Conservation (phyloP, 768 basidiomycete genomes). For the Suillus sp. region DNA sequence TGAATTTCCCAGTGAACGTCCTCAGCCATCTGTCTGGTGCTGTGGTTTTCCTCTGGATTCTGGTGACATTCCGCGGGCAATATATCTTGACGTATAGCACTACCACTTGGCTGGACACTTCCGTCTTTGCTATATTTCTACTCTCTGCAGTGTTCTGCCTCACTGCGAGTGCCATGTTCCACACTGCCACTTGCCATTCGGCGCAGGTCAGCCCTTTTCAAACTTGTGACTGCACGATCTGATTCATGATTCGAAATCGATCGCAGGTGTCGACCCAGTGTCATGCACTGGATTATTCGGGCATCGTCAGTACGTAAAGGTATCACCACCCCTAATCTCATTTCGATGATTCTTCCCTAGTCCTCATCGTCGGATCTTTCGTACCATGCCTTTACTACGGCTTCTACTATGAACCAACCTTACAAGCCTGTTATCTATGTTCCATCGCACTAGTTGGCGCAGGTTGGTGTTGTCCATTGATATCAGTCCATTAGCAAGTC, state of each 20-base stretch:
- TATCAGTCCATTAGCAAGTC: slow-evolving; percentile 17
- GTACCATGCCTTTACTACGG: slow-evolving; percentile 78
- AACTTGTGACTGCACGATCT: not conserved
- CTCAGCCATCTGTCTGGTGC: slow-evolving; percentile 80
- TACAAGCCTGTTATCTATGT: slow-evolving; percentile 57
- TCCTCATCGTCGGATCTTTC: slow-evolving; percentile 78
- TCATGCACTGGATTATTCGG: slow-evolving; percentile 74
- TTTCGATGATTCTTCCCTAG: slow-evolving; percentile 25
- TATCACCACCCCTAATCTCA: slow-evolving; percentile 7
- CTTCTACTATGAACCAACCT: slow-evolving; percentile 64
- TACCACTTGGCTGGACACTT: slow-evolving; percentile 62
- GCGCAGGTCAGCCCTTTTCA: slow-evolving; percentile 47
- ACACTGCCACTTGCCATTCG: slow-evolving; percentile 75
- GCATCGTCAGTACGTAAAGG: slow-evolving; percentile 61
- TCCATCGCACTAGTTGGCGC: slow-evolving; percentile 54
- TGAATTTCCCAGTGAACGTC: slow-evolving; percentile 67
- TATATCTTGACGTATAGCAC: slow-evolving; percentile 54
- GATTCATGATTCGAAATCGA: slow-evolving; percentile 7
- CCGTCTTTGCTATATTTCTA: slow-evolving; percentile 66
- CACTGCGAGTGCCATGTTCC: slow-evolving; percentile 69
- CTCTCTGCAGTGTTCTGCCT: slow-evolving; percentile 74
- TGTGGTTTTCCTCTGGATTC: slow-evolving; percentile 57
- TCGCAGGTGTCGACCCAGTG: slow-evolving; percentile 58
- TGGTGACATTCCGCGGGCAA: slow-evolving; percentile 52
- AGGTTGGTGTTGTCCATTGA: slow-evolving; percentile 46